Evolutionary conservation across 192 early-diverging fungal species (phyloP), one percentile per base, ranked within the genome.

Genomic region (Entomortierella lignicola): DNA sequence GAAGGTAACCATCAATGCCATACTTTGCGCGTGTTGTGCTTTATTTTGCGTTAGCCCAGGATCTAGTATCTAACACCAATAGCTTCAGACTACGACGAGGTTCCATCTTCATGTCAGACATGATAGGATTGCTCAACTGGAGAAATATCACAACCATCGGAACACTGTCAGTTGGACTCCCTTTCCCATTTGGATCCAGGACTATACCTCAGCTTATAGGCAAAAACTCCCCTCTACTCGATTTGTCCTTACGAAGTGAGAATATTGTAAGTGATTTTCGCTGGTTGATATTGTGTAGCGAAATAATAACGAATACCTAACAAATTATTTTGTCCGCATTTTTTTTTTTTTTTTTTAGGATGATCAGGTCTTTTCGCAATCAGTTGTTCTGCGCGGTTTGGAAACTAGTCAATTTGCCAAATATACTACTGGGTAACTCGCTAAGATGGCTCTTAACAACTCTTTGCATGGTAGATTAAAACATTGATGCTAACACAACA

Each of bases 101-200:
- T 25, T 29, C 62, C 4, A 63, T 50, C 29, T 47, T 66, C 20
- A 80, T 87, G 81, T 11, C 56, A 29, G 79, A 84, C 44, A 29
- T 83, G 30, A 42, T 87, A 12, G 65, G 61, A 20, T 53, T 60
- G 21, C 55, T 87, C 8, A 87, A 84, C 66, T 87, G 85, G 85
- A 70, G 72, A 1, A 72, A 68, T 31, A 80, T 81, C 31, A 83
- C 83, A 3, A 87, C 71, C 23, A 62, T 84, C 12, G 85, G 72
- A 12, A 65, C 72, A 2, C 66, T 87, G 0, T 80, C 64, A 6
- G 53, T 73, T 13, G 66, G 60, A 2, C 57, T 87, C 25, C 85
- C 85, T 2, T 66, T 87, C 20, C 79, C 83, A 10, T 79, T 65
- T 57, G 83, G 83, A n/a, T 54, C 57, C 0, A 42, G 8, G 8